Evolutionary conservation across 2,329 filamentous ascomycete genomes (phyloP), one percentile per base, ranked within the genome.

Genomic region (Amauroascus verrucosus): DNA sequence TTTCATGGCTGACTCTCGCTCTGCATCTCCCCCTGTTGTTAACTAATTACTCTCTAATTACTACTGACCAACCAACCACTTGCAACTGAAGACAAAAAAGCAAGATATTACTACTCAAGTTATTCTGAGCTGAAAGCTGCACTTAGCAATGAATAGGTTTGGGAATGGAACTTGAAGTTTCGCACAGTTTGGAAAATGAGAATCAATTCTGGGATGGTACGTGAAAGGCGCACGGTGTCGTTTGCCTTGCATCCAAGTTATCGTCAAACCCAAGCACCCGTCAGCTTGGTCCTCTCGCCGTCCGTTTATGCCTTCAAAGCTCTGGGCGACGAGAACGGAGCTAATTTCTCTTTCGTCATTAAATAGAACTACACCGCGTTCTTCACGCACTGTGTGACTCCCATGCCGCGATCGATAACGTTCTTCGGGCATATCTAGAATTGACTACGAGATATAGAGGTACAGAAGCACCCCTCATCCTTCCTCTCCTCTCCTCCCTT

Each of bases 171-270:
- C 80, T 81, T 72, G 84, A 89, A 70, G 78, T 79, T 65, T 78
- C 77, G 63, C 79, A 81, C 70, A 78, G 76, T 65, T 77, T 87
- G 70, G 85, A 90, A 71, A 84, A 82, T 70, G 87, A 88, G 73
- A 80, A 88, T 69, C 84, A 90, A 72, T 89, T 95, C 74, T 96
- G 89, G 91, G 78, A 83, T 71, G 86, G 90, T 95, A 69, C 68
- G 78, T 66, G 56, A 24, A n/a, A n/a, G 61, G 60, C 70, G 16
- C 20, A 13, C 14, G n/a, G 22, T 18, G 11, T 24, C 20, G 6
- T 13, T 20, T 37, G 8, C 22, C 38, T 16, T 16, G 4, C 37
- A n/a, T n/a, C n/a, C n/a, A 22, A 26, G 33, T 32, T 45, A 26
- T 38, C 35, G 6, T 35, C 45, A n/a, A 48, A 37, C n/a, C 24